Conservation (phyloP, 257 asterid genomes). For the Capsicum rhomboideum region DNA sequence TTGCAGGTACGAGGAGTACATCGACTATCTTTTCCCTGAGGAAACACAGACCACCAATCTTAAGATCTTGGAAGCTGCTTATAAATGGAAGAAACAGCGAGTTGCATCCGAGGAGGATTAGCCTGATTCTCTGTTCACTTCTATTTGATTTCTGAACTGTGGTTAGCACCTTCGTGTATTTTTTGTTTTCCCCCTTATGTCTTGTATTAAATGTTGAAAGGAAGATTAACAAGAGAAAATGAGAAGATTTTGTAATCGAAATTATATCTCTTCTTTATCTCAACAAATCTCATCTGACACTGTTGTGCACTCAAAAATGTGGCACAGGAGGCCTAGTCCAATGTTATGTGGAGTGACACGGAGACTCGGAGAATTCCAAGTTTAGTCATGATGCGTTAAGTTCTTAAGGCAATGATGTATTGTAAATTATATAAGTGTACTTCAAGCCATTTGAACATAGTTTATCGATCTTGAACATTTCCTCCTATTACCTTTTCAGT, state of each 20-base stretch:
- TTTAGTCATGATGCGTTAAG: neutral
- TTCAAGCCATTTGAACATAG: neutral
- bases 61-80: conserved; percentile 86
- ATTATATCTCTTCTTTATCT: neutral
- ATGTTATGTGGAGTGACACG: neutral
- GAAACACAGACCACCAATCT: conserved; percentile 65
- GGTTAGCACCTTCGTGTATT: neutral
- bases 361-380: neutral
- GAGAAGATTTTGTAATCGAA: neutral
- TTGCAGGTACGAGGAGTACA: conserved; percentile 82
- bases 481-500: neutral
- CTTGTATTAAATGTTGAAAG: neutral
- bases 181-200: neutral
- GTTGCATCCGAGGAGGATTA: conserved; percentile 42
- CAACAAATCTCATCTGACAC: neutral
- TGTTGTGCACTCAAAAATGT: neutral
- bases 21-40: conserved; percentile 88
- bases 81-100: conserved; percentile 88
- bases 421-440: neutral
- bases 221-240: no score
- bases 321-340: neutral
- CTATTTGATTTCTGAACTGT: neutral
- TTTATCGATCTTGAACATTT: neutral
- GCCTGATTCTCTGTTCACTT: neutral
- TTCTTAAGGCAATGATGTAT: neutral